Evolutionary conservation across 192 early-diverging fungal species (phyloP).

Genomic region (Lobulomyces angularis): DNA sequence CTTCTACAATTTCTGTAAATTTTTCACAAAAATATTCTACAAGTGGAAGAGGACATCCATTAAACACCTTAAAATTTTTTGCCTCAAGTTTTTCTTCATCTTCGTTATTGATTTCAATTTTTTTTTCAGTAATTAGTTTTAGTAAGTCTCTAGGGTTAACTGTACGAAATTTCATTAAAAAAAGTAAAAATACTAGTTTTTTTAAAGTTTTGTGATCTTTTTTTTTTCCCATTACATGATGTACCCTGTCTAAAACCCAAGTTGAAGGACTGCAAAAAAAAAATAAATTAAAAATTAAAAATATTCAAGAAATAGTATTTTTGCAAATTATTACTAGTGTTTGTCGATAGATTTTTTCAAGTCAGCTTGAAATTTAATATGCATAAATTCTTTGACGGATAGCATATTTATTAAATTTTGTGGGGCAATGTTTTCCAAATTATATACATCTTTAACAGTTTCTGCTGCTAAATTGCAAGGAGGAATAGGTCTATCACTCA

Average conservation of each 20-base stretch:
- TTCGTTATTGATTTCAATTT: too few relatives aligned
- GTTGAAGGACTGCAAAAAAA: slow-evolving; percentile 11
- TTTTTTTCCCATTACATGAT: neutral
- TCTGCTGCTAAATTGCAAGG: slow-evolving; percentile 54
- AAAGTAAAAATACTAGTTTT: too few relatives aligned
- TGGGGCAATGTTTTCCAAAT: slow-evolving; percentile 60
- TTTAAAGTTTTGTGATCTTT: neutral
- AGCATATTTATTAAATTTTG: slow-evolving; percentile 51
- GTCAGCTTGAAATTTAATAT: slow-evolving; percentile 14
- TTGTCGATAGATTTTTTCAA: slow-evolving; percentile 12
- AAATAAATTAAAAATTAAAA: neutral
- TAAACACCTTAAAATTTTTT: too few relatives aligned
- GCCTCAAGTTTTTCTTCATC: too few relatives aligned
- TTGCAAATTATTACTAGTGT: slow-evolving; percentile 7
- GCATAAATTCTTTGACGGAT: slow-evolving; percentile 37
- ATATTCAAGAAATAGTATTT: neutral
- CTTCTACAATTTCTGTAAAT: too few relatives aligned
- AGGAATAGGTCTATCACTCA: slow-evolving; percentile 60
- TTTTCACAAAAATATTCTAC: too few relatives aligned
- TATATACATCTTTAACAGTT: slow-evolving; percentile 64
- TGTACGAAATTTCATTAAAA: too few relatives aligned
- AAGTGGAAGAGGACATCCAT: too few relatives aligned
- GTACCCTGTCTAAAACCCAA: slow-evolving; percentile 16
- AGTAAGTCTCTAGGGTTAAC: too few relatives aligned
- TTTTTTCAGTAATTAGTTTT: too few relatives aligned